A percentile compares a stretch with the other conserved stretches of the same genome.
phyloP scores from a whole-genome alignment of 176 grass and related monocot genomes.

The Puccinellia tenuiflora region DNA sequence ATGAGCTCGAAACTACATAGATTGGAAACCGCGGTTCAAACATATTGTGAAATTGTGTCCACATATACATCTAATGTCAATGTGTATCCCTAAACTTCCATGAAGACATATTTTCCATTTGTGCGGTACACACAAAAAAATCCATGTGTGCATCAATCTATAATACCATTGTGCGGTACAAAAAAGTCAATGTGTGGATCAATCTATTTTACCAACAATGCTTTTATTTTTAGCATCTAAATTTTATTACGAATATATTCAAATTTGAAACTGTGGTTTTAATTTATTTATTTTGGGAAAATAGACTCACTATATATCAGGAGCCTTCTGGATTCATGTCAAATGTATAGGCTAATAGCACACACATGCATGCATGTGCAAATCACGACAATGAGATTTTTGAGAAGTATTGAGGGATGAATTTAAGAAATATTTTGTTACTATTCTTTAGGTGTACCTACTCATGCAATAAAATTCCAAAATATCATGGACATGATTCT shows the following conservation, averaged over 20 bases:
- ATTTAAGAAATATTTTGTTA: not conserved
- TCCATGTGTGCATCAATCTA: not conserved
- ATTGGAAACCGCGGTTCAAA: not conserved
- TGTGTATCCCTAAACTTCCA: not conserved
- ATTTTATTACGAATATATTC: not conserved
- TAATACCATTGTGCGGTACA: not conserved
- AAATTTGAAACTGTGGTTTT: not conserved
- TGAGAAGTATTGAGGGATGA: not conserved
- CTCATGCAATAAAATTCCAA: not conserved
- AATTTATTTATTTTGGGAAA: not conserved
- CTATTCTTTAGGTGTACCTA: not conserved
- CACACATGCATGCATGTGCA: not conserved
- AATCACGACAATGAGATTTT: not conserved
- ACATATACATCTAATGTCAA: not conserved
- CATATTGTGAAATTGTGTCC: not conserved
- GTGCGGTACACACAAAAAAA: not conserved
- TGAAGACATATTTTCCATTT: not conserved
- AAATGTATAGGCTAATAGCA: not conserved
- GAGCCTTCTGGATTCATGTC: not conserved
- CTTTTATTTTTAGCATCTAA: not conserved
- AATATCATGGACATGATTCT: no score
- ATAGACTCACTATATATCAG: not conserved
- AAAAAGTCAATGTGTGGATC: not conserved
- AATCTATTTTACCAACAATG: no score
- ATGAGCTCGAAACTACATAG: not conserved